These are phyloP conservation scores for Sporothrix globosa DNA, from an alignment of 2,329 filamentous ascomycete species.

Conservation along the genomic window DNA sequence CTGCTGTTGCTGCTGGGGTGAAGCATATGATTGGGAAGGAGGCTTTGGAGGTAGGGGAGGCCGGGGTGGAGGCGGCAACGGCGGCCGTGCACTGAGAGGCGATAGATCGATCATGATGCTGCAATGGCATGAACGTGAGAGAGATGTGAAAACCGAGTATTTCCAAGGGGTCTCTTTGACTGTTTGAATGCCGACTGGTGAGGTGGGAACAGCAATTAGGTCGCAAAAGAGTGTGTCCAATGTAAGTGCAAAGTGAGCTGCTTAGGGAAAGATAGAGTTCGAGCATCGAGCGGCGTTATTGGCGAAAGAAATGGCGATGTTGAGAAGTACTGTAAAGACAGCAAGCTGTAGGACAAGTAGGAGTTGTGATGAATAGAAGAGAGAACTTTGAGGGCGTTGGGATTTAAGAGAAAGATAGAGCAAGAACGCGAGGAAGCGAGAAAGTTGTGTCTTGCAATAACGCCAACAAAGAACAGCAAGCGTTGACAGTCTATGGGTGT, in stretches of 20 bases:
- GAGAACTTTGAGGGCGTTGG: not conserved
- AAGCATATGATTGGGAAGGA: constrained; percentile 11
- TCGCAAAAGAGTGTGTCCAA: not conserved
- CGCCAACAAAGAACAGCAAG: constrained; percentile 11
- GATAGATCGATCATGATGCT: constrained; percentile 31
- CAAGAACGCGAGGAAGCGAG: constrained; percentile 12
- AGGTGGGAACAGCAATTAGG: not conserved
- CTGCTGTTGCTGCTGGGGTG: constrained; percentile 16
- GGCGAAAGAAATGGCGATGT: not conserved
- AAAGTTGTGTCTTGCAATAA: constrained; percentile 31
- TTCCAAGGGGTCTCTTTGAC: not conserved
- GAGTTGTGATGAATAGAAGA: not conserved
- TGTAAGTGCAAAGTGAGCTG: not conserved
- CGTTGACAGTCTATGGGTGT: constrained; percentile 27
- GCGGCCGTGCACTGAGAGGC: constrained; percentile 29
- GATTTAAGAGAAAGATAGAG: constrained; percentile 11
- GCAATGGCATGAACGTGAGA: not conserved
- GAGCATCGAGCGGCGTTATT: not conserved
- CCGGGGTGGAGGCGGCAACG: not conserved
- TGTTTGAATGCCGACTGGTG: not conserved
- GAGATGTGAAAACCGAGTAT: not conserved
- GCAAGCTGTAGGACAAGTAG: not conserved
- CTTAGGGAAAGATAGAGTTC: not conserved
- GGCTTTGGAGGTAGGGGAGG: constrained; percentile 20
- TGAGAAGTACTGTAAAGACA: not conserved